These are phyloP conservation scores for Suhomyces ambrosiae DNA, from an alignment of 1,139 yeast genomes.

Conservation along the genomic window DNA sequence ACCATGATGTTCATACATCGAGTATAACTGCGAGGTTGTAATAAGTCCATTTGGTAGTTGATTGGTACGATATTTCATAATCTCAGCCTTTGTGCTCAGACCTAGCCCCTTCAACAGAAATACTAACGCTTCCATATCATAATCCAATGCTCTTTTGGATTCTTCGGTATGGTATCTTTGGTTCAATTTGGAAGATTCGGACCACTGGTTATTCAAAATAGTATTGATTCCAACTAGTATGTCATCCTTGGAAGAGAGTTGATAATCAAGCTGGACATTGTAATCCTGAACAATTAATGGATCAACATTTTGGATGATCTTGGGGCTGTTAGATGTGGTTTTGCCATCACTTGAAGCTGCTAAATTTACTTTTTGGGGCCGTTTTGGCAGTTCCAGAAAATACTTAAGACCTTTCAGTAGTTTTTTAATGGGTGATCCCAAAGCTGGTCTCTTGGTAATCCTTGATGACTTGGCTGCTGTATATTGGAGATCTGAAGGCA, in stretches of 20 bases:
- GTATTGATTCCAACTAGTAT: slow-evolving; percentile 38
- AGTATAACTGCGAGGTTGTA: slow-evolving; percentile 43
- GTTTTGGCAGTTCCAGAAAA: slow-evolving; percentile 4
- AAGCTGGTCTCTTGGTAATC: slow-evolving; percentile 25
- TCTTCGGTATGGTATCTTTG: slow-evolving; percentile 22
- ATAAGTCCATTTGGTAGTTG: slow-evolving; percentile 39
- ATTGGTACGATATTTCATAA: slow-evolving; percentile 35
- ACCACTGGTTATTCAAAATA: slow-evolving; percentile 42
- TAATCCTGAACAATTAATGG: slow-evolving; percentile 32
- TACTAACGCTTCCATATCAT: slow-evolving; percentile 31
- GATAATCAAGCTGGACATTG: slow-evolving; percentile 44
- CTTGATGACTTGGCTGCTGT: slow-evolving; percentile 48
- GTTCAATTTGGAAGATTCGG: slow-evolving; percentile 34
- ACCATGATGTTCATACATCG: slow-evolving; percentile 43
- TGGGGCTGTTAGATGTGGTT: slow-evolving; percentile 1
- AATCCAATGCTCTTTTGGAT: slow-evolving; percentile 11
- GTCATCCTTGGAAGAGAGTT: slow-evolving; percentile 34
- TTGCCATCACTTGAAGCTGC: slow-evolving; percentile 6
- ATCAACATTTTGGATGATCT: slow-evolving; percentile 7
- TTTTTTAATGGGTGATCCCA: slow-evolving; percentile 22
- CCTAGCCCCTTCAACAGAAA: slow-evolving; percentile 40
- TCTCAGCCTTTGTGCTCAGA: slow-evolving; percentile 39
- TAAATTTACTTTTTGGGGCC: slow-evolving; percentile 1
- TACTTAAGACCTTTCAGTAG: slow-evolving; percentile 19
- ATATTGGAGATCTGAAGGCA: slow-evolving; percentile 28